Evolutionary conservation across 495 filamentous ascomycete species (phyloP).

Genomic region (Parachaetomium inaequale): DNA sequence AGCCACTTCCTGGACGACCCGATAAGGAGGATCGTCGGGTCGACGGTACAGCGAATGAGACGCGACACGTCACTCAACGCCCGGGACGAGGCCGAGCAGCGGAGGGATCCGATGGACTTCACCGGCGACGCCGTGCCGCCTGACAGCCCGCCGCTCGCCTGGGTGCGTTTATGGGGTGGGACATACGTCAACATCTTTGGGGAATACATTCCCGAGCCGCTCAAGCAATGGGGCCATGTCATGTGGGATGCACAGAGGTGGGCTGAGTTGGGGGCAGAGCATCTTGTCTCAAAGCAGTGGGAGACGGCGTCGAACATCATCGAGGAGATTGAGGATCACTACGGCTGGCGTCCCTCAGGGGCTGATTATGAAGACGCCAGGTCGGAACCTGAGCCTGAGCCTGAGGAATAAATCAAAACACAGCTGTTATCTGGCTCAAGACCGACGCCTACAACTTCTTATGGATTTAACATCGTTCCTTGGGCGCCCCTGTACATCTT

Average conservation of each 20-base stretch:
- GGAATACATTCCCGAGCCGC: not conserved
- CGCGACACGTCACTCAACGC: not conserved
- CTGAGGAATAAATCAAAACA: too few relatives aligned
- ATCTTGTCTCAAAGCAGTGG: conserved; percentile 1
- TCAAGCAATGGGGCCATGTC: not conserved
- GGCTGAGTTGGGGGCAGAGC: not conserved
- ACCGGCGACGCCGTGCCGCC: not conserved
- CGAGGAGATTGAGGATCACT: not conserved
- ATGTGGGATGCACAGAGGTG: conserved; percentile 3
- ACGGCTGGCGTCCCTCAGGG: not conserved
- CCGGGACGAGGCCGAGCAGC: not conserved
- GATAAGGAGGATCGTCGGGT: not conserved
- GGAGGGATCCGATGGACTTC: not conserved
- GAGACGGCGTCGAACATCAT: not conserved
- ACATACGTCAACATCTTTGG: not conserved
- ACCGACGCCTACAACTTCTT: too few relatives aligned
- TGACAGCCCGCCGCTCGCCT: not conserved
- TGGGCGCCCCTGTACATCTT: too few relatives aligned
- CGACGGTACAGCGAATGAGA: not conserved
- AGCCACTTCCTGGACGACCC: not conserved
- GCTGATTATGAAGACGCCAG: too few relatives aligned
- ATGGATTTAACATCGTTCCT: too few relatives aligned
- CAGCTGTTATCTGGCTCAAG: too few relatives aligned
- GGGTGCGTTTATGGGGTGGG: not conserved
- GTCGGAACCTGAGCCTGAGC: too few relatives aligned